phyloP scores from a whole-genome alignment of 805 yeast species.

The Naumovozyma baii region DNA sequence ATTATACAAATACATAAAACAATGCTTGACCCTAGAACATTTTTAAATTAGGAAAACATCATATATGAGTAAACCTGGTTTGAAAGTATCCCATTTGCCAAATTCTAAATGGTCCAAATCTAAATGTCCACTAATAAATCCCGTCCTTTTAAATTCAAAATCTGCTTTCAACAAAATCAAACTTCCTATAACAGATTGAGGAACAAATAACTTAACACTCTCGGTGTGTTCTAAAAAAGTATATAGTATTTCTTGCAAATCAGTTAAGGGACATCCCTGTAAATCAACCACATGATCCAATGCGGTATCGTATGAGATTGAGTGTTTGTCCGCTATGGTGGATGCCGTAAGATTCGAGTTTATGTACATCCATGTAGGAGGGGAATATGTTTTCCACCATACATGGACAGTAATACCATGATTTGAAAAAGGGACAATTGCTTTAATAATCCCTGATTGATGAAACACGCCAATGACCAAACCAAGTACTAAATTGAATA shows the following conservation, averaged over 20 bases:
- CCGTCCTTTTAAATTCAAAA: conserved; percentile 22
- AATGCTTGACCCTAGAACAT: too few species aligned
- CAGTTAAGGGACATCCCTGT: conserved; percentile 35
- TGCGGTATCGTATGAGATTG: conserved; percentile 8
- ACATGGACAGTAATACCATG: conserved; percentile 37
- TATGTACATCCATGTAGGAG: conserved; percentile 76
- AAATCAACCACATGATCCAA: conserved; percentile 33
- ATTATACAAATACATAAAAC: too few species aligned
- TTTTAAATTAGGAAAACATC: too few species aligned
- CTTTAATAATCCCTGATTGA: conserved; percentile 83
- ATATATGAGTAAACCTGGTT: conserved; percentile 59
- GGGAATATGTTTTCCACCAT: conserved; percentile 94
- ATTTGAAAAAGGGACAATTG: conserved; percentile 28
- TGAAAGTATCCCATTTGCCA: conserved; percentile 35
- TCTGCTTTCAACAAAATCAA: not conserved
- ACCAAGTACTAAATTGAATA: conserved; percentile 52
- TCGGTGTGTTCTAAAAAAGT: conserved; percentile 7
- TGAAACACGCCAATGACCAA: conserved; percentile 71
- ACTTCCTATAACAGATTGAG: conserved; percentile 11
- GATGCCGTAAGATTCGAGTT: conserved; percentile 17
- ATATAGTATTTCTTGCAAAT: conserved; percentile 18
- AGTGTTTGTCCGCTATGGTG: conserved; percentile 19
- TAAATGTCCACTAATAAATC: conserved; percentile 39
- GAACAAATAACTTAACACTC: conserved; percentile 11
- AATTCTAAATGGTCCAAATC: conserved; percentile 71